Evolutionary conservation across 495 filamentous ascomycete species (phyloP), one percentile per base, ranked within the genome.

Genomic region (Neurospora terricola): DNA sequence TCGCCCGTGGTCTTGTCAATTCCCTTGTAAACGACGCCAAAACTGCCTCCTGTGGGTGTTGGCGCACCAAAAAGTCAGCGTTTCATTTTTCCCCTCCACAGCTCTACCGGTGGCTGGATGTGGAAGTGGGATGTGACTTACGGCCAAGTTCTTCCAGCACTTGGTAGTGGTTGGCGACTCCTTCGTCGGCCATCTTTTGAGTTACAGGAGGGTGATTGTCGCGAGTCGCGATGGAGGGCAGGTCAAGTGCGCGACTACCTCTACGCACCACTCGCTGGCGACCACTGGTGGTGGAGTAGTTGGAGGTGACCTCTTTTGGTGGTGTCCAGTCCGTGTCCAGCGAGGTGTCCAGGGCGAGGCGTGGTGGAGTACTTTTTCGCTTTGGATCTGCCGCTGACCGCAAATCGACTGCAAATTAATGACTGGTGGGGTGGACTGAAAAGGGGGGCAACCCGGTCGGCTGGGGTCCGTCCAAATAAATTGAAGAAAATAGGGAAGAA

Each of bases 1-100:
- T 97, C 93, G 54, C 94, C 94, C 10, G 93, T 96, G 11, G 88
- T 82, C 75, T 89, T 90, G 77, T 96, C 93, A 79, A 96, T 93
- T 36, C 90, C 96, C 83, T 99, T 99, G 87, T 97, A 99, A 27
- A 99, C 96, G 34, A 92, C 90, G 70, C 96, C 96, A 82, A 99
- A 98, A 82, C 95, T 98, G 54, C 95, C 95, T 80, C 94, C 94
- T 87, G 76, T 18, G 72, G 11, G 18, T 14, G 62, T 40, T 42
- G 34, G 12, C 40, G 76, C 72, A 80, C 75, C 70, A 72, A 18
- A 38, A 18, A 14, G 75, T 75, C 54, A 72, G 54, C 45, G 23
- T 72, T 30, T 62, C 76, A 81, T 76, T 76, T 72, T 42, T 34
- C 70, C 66, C 48, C 39, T 16, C 18, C 27, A 21, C 34, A n/a